Conservation (phyloP, 2,329 filamentous ascomycete genomes). For the Neoarthrinium moseri region DNA sequence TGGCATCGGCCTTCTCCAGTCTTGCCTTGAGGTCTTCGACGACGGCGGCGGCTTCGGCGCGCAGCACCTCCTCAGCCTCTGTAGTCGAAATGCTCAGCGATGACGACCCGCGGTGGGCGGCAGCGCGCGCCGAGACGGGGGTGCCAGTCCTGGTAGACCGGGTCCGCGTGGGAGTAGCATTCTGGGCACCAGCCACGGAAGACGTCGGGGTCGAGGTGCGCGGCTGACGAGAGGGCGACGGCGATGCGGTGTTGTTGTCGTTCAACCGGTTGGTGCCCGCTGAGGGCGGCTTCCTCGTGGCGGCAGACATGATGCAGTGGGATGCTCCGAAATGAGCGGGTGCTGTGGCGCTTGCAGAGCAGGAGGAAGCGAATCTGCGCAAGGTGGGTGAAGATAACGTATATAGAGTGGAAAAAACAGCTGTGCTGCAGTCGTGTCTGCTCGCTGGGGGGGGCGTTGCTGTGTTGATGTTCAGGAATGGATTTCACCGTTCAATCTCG, state of each 20-base stretch:
- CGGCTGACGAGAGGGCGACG: constrained; percentile 38
- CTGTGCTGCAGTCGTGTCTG: no score
- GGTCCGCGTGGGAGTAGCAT: constrained; percentile 43
- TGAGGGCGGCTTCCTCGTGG: constrained; percentile 51
- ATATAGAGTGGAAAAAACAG: no score
- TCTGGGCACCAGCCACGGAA: constrained; percentile 37
- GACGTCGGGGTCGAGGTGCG: constrained; percentile 50
- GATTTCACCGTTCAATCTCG: neutral
- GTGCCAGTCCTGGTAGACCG: constrained; percentile 64
- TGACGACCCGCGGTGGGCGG: constrained; percentile 57
- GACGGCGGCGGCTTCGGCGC: constrained; percentile 74
- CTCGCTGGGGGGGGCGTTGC: neutral
- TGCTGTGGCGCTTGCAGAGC: no score
- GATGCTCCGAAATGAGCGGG: constrained; percentile 12
- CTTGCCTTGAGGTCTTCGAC: constrained; percentile 84
- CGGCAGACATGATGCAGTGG: constrained; percentile 48
- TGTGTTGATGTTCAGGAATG: neutral
- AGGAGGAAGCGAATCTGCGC: no score
- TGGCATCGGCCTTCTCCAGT: constrained; percentile 74
- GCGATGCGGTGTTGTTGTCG: constrained; percentile 29
- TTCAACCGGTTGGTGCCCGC: constrained; percentile 45
- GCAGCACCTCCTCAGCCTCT: constrained; percentile 67
- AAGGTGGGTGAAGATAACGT: neutral
- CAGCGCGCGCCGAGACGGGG: constrained; percentile 72
- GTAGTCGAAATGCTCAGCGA: constrained; percentile 39